phyloP scores from a whole-genome alignment of 352 stramenopile species.

The Aphanomyces cochlioides region DNA sequence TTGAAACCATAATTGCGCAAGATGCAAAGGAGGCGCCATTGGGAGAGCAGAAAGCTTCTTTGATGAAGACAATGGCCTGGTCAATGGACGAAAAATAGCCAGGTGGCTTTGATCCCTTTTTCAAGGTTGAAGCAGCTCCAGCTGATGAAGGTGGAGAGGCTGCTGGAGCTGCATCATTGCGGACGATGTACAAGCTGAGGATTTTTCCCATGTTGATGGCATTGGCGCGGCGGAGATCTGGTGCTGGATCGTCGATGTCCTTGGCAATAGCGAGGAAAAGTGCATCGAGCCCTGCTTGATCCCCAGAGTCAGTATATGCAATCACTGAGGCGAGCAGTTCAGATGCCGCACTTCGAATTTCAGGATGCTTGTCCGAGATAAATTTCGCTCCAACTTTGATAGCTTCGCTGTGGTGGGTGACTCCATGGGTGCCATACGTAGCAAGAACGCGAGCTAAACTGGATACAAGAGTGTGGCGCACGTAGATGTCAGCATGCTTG shows the following conservation, averaged over 20 bases:
- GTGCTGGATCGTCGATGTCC: conserved; percentile 67
- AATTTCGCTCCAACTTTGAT: conserved; percentile 68
- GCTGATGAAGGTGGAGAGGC: neutral
- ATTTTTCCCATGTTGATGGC: conserved; percentile 60
- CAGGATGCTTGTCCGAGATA: conserved; percentile 69
- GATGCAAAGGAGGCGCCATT: conserved; percentile 62
- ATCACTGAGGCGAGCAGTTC: conserved; percentile 57
- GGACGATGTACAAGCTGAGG: conserved; percentile 12
- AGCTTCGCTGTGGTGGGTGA: conserved; percentile 54
- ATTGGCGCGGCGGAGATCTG: conserved; percentile 57
- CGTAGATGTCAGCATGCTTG: conserved; percentile 65
- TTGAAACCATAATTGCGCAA: conserved; percentile 66
- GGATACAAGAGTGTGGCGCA: conserved; percentile 74
- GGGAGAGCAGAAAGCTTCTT: conserved; percentile 57
- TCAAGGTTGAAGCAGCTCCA: neutral
- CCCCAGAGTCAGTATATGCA: conserved; percentile 45
- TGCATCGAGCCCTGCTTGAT: conserved; percentile 54
- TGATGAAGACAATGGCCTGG: conserved; percentile 71
- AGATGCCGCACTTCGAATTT: conserved; percentile 61
- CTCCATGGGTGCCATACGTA: conserved; percentile 38
- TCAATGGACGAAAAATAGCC: conserved; percentile 72
- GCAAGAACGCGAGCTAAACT: conserved; percentile 54
- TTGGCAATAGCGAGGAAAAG: conserved; percentile 71
- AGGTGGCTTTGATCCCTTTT: conserved; percentile 40
- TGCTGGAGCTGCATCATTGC: neutral